These are phyloP conservation scores for Tanacetum coccineum DNA, from an alignment of 129 eudicot genomes.

Conservation along the genomic window DNA sequence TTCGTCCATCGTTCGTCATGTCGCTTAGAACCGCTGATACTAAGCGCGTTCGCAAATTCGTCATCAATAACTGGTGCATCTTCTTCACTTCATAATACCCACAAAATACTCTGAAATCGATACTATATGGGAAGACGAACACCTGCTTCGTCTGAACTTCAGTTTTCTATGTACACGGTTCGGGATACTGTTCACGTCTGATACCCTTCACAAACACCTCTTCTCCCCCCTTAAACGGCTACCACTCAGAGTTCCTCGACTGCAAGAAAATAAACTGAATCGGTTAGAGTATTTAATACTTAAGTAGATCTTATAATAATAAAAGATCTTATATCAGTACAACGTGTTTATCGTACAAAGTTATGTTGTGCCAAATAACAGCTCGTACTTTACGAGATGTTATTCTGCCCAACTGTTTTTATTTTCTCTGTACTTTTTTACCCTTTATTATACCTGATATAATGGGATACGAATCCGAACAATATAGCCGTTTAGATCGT, in stretches of 20 bases:
- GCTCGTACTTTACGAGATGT: too few relatives aligned
- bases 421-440: too few relatives aligned
- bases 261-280: conserved; percentile 30
- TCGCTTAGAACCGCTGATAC: conserved; percentile 72
- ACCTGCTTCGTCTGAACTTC: conserved; percentile 83
- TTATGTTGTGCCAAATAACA: too few relatives aligned
- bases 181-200: conserved; percentile 86
- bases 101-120: conserved; percentile 78
- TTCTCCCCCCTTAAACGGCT: conserved; percentile 55
- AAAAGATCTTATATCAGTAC: conserved; percentile 4
- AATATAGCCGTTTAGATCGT: conserved; percentile 35
- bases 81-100: conserved; percentile 83
- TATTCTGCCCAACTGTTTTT: too few relatives aligned
- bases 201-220: conserved; percentile 72
- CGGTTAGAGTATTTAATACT: conserved; percentile 4
- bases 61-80: conserved; percentile 40
- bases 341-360: too few relatives aligned
- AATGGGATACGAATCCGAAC: conserved; percentile 38
- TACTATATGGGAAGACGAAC: conserved; percentile 95
- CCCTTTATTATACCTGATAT: conserved; percentile 30
- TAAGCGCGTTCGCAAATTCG: conserved; percentile 59
- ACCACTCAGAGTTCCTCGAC: conserved; percentile 50
- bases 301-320: too few relatives aligned
- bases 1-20: conserved; percentile 89
- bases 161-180: too few relatives aligned